A percentile compares a stretch with the other conserved stretches of the same genome.
Conservation (phyloP, 306 rosid genomes). For the Cercis canadensis region DNA sequence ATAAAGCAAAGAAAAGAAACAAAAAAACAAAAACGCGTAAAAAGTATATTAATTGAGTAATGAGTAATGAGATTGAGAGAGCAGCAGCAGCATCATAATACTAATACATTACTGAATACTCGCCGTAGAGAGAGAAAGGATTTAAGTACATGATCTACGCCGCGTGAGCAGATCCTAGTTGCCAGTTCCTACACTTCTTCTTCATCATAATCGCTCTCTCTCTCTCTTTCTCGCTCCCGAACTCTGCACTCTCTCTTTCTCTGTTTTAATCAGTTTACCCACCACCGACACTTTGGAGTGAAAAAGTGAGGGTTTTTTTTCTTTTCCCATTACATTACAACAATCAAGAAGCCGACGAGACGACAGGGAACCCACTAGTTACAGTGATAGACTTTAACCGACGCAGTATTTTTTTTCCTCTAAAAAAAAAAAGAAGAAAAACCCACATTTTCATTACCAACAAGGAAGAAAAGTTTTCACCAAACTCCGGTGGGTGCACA, state of each 20-base stretch:
- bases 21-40: too few relatives aligned
- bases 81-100: too few relatives aligned
- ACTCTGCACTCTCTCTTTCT: constrained; percentile 7
- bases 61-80: too few relatives aligned
- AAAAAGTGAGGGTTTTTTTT: background rate
- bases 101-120: background rate
- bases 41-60: background rate
- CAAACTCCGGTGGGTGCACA: constrained; percentile 49
- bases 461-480: constrained; percentile 4
- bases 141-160: constrained; percentile 30
- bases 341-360: background rate
- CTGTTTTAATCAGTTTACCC: constrained; percentile 37
- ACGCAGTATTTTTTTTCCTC: background rate
- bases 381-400: too few relatives aligned
- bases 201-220: background rate
- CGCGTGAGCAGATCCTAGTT: constrained; percentile 55
- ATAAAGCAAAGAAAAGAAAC: too few relatives aligned
- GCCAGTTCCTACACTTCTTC: background rate
- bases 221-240: background rate
- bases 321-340: too few relatives aligned
- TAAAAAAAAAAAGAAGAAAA: background rate
- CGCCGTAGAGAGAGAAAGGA: background rate
- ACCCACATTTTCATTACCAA: background rate
- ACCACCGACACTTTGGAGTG: background rate
- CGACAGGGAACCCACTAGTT: background rate